Conservation (phyloP, 306 rosid species). For the Hylodesmum podocarpum region DNA sequence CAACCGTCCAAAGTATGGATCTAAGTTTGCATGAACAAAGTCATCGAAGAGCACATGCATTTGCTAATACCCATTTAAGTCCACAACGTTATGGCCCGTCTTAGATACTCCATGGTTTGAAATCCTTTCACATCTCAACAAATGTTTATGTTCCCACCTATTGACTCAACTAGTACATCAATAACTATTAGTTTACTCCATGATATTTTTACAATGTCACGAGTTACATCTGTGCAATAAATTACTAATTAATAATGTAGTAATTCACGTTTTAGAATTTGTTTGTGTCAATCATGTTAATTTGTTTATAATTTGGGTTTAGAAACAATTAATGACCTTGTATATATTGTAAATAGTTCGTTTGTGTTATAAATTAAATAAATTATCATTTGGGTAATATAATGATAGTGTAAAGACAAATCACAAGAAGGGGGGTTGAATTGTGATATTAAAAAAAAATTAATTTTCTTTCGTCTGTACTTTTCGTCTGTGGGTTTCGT, state of each 20-base stretch:
- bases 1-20: slow-evolving; percentile 31
- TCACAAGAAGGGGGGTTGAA: no score
- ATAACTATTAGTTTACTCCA: background rate
- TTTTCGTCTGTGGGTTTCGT: no score
- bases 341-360: no score
- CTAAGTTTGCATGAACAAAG: slow-evolving; percentile 8
- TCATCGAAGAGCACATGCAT: slow-evolving; percentile 41
- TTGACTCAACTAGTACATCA: background rate
- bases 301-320: no score
- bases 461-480: no score
- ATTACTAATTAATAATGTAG: background rate
- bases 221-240: background rate
- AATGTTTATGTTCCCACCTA: slow-evolving; percentile 3
- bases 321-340: no score
- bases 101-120: background rate
- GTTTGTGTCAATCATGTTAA: background rate
- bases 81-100: slow-evolving; percentile 26
- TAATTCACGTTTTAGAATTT: background rate
- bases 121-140: background rate
- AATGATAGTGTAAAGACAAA: no score
- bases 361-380: no score
- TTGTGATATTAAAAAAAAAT: no score
- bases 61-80: slow-evolving; percentile 1
- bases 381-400: no score
- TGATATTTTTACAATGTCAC: background rate